Base-by-base conservation (phyloP, 2,329 filamentous ascomycete genomes). In the Fusarium sp. region DNA sequence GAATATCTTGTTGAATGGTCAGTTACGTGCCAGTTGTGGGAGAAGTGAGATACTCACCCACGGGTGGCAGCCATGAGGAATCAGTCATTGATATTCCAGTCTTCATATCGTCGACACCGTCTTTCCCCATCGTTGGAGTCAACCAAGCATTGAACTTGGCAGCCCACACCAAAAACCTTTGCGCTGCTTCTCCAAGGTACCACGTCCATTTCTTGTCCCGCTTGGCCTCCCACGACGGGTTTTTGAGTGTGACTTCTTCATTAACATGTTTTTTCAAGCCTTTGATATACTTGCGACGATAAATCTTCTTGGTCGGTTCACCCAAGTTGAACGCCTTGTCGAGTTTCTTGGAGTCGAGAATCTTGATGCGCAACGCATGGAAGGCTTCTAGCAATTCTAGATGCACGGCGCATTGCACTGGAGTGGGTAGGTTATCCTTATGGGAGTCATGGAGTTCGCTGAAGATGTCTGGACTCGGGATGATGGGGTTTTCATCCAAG, bases 311-410 rank as follows among this genome's bases (percentile, higher is more conserved):
- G 6, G 52, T 63, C 5, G 44, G n/a, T 15, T 28, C 61, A 28
- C 58, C 67, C 54, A 71, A 51, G 8, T 63, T 67, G 44, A 77
- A 76, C 5, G 63, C 49, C 41, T 45, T 35, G 35, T 71, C 75
- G 1, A 78, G 60, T 12, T 42, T 28, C 28, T 47, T 41, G 9
- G 74, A 77, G 11, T 52, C 59, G 13, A 78, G 45, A 42, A 78
- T 56, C 3, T 49, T 69, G 9, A 68, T 57, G n/a, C 85, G 85
- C 33, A 92, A 80, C 52, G 86, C 84, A 52, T 88, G 85, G 48
- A 92, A 85, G 13, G 85, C 85, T 68, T 90, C 86, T 6, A 92
- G 83, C 5, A 92, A 81, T 77, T 90, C 90, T 17, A 92, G 83
- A 79, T 92, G 90, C 5, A 85, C 86, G 26, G 88, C 86, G 73